Evolutionary conservation across 768 basidiomycete genomes (phyloP), one percentile per base, ranked within the genome.

Genomic region (Chlorophyllum brunneum): DNA sequence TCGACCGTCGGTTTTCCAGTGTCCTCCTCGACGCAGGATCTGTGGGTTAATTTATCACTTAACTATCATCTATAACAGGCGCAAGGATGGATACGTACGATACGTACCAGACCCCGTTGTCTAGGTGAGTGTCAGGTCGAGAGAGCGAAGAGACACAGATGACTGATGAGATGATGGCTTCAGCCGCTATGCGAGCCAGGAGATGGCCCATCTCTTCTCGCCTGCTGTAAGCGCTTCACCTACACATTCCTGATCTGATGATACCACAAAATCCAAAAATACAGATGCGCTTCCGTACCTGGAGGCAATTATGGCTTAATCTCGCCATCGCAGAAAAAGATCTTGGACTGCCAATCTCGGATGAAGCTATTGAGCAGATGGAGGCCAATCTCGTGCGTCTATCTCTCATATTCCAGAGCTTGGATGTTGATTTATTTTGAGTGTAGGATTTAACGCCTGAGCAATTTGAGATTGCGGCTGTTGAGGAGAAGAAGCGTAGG

Each of bases 171-270:
- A 20, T 11, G 37, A n/a, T 13, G 16, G 23, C 29, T 15, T 26
- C 61, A 98, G 95, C 64, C 95, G 95, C 44, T 99, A 98, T 89
- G 97, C 97, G 16, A 95, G 92, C 77, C 95, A 94, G 68, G 95
- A 98, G 72, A 98, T 98, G 95, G 86, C 93, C 8, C 79, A 92
- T 68, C 79, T 99, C 39, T 99, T 98, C 75, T 98, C 95, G n/a
- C 81, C 88, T 31, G 84, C 86, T 45, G 95, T 94, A 63, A 54
- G 85, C 29, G 60, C 11, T n/a, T 47, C 51, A 37, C 50, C 37
- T 15, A 15, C 33, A 45, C 29, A 27, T 45, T 11, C 3, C 13
- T 23, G n/a, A 18, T 26, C 30, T 38, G 2, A 27, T 22, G 16
- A 18, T 31, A 42, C n/a, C 46, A 33, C 50, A 45, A 50, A 54